These are phyloP conservation scores for Zizania latifolia DNA, from an alignment of 176 grass and related monocot genomes.

Conservation along the genomic window DNA sequence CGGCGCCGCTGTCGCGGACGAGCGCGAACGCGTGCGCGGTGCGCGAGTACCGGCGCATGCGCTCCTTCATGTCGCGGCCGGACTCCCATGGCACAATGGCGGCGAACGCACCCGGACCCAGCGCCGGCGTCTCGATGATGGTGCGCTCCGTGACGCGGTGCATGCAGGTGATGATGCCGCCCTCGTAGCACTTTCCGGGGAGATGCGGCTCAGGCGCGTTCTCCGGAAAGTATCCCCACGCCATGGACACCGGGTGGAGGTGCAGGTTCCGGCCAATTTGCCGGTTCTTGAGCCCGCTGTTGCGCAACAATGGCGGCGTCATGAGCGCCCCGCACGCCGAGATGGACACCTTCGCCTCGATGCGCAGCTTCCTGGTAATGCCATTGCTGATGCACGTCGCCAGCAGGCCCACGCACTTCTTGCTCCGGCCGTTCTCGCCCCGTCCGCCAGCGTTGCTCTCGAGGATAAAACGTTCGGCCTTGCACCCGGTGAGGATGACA, in stretches of 20 bases:
- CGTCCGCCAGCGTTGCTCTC: not conserved
- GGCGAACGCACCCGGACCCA: constrained; percentile 51
- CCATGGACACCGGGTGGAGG: constrained; percentile 69
- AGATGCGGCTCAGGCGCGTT: constrained; percentile 23
- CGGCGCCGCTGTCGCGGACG: constrained; percentile 53
- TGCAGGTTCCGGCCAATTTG: constrained; percentile 91
- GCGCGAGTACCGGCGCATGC: constrained; percentile 53
- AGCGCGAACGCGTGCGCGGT: constrained; percentile 68
- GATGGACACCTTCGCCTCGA: constrained; percentile 66
- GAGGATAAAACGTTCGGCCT: constrained; percentile 64
- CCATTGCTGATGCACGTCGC: constrained; percentile 36
- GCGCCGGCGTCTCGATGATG: constrained; percentile 66
- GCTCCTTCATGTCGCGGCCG: constrained; percentile 68
- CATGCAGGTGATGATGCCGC: constrained; percentile 84
- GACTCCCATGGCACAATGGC: constrained; percentile 62
- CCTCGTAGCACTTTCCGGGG: constrained; percentile 49
- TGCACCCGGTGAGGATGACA: constrained; percentile 66
- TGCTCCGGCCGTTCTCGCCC: constrained; percentile 1
- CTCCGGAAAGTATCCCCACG: constrained; percentile 88
- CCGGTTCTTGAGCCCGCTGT: constrained; percentile 63
- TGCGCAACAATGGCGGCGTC: constrained; percentile 61
- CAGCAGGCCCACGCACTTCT: constrained; percentile 57
- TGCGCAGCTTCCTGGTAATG: constrained; percentile 47
- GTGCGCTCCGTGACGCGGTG: constrained; percentile 54
- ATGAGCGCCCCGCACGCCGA: constrained; percentile 61